These are phyloP conservation scores for Teunomyces pallodes DNA, from an alignment of 805 yeast genomes.

Conservation along the genomic window DNA sequence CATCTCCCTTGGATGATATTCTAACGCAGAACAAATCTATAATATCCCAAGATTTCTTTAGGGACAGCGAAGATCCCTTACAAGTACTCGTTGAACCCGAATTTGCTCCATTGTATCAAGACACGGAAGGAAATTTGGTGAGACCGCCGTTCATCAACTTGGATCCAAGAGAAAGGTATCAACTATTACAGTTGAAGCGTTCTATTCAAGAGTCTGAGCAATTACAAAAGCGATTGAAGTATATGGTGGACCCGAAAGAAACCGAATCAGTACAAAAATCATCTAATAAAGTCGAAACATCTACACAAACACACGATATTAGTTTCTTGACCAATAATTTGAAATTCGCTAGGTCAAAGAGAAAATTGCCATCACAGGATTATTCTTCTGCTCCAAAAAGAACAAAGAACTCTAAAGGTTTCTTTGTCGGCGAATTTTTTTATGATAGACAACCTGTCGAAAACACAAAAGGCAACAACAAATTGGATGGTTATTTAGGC, in stretches of 20 bases:
- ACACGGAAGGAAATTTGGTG: conserved; percentile 36
- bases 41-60: background rate
- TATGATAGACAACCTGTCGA: conserved; percentile 25
- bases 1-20: conserved; percentile 5
- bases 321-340: conserved; percentile 27
- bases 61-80: background rate
- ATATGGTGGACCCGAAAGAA: conserved; percentile 42
- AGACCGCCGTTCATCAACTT: conserved; percentile 45
- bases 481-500: conserved; percentile 36
- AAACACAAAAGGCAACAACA: conserved; percentile 10
- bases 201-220: conserved; percentile 36
- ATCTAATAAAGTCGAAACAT: conserved; percentile 34
- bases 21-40: background rate
- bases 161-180: conserved; percentile 43
- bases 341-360: conserved; percentile 20
- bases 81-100: conserved; percentile 26
- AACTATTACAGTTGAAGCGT: conserved; percentile 37
- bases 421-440: conserved; percentile 34
- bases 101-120: conserved; percentile 34
- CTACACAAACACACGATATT: conserved; percentile 40
- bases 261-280: conserved; percentile 16
- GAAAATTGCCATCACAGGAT: conserved; percentile 11
- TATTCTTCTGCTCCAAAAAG: conserved; percentile 11
- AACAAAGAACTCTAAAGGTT: conserved; percentile 20
- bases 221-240: conserved; percentile 32